These are phyloP conservation scores for Funneliformis caledonium DNA, from an alignment of 371 early-diverging fungal species.

Conservation along the genomic window DNA sequence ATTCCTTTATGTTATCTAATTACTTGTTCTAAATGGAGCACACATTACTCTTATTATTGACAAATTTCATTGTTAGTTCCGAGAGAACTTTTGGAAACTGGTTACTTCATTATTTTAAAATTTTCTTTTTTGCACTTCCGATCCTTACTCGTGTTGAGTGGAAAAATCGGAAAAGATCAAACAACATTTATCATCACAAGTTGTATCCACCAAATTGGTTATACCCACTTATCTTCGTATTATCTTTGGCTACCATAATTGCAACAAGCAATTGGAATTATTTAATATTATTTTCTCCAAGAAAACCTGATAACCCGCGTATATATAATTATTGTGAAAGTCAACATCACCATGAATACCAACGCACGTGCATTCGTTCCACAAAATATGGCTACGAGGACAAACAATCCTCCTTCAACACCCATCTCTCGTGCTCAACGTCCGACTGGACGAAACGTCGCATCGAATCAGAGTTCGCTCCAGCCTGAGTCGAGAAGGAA, in stretches of 20 bases:
- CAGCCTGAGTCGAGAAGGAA: slow-evolving; percentile 20
- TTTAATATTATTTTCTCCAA: slow-evolving; percentile 33
- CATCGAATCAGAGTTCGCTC: slow-evolving; percentile 14
- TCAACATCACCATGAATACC: slow-evolving; percentile 19
- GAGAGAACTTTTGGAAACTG: slow-evolving; percentile 33
- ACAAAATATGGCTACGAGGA: background rate
- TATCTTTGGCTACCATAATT: slow-evolving; percentile 35
- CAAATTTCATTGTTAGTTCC: slow-evolving; percentile 33
- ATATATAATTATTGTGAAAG: background rate
- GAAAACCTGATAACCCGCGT: slow-evolving; percentile 34
- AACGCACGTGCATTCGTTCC: slow-evolving; percentile 36
- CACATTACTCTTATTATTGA: slow-evolving; percentile 32
- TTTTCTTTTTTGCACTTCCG: slow-evolving; percentile 27
- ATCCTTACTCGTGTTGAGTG: background rate
- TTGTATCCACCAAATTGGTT: slow-evolving; percentile 36
- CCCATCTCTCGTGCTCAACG: slow-evolving; percentile 2
- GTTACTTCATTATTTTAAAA: slow-evolving; percentile 17
- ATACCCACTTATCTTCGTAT: slow-evolving; percentile 15
- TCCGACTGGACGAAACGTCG: background rate
- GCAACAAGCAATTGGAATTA: slow-evolving; percentile 39
- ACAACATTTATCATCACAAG: slow-evolving; percentile 22
- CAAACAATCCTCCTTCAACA: background rate
- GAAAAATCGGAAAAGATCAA: slow-evolving; percentile 18
- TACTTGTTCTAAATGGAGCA: slow-evolving; percentile 35
- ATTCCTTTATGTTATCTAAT: background rate